Conservation (phyloP, 2,329 filamentous ascomycete genomes). For the Berkeleyomyces rouxiae region DNA sequence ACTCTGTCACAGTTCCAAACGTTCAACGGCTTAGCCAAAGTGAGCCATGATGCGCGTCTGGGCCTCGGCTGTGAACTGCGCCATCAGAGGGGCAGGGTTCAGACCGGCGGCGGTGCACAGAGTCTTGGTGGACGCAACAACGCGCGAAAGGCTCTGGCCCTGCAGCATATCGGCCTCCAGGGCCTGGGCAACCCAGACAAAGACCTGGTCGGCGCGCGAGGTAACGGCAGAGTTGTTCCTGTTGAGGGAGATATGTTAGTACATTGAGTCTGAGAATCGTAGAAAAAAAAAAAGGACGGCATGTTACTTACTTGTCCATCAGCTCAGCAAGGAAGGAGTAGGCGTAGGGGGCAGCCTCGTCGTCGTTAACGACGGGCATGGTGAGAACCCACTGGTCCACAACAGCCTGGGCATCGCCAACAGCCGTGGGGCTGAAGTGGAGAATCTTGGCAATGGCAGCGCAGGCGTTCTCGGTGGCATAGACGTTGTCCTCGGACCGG, state of each 20-base stretch:
- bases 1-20: background rate
- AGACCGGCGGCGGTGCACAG: slow-evolving; percentile 58
- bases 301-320: slow-evolving; percentile 67
- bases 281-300: slow-evolving; percentile 17
- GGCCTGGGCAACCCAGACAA: slow-evolving; percentile 71
- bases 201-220: slow-evolving; percentile 62
- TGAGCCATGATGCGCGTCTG: slow-evolving; percentile 65
- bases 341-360: slow-evolving; percentile 91
- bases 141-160: slow-evolving; percentile 61
- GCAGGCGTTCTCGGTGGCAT: slow-evolving; percentile 93
- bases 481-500: slow-evolving; percentile 81
- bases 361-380: slow-evolving; percentile 81
- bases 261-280: background rate
- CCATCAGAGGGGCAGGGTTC: slow-evolving; percentile 59
- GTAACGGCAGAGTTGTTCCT: slow-evolving; percentile 78
- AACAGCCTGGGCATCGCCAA: slow-evolving; percentile 59
- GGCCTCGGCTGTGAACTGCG: slow-evolving; percentile 59
- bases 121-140: slow-evolving; percentile 61
- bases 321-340: slow-evolving; percentile 84
- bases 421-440: slow-evolving; percentile 67
- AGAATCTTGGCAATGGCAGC: slow-evolving; percentile 94
- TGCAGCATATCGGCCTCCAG: slow-evolving; percentile 82
- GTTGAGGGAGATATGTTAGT: slow-evolving; percentile 7
- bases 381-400: slow-evolving; percentile 80
- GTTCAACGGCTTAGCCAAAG: slow-evolving; percentile 42